Evolutionary conservation across 139 green algal genomes (phyloP), one percentile per base, ranked within the genome.

Genomic region (Asterochloris erici): DNA sequence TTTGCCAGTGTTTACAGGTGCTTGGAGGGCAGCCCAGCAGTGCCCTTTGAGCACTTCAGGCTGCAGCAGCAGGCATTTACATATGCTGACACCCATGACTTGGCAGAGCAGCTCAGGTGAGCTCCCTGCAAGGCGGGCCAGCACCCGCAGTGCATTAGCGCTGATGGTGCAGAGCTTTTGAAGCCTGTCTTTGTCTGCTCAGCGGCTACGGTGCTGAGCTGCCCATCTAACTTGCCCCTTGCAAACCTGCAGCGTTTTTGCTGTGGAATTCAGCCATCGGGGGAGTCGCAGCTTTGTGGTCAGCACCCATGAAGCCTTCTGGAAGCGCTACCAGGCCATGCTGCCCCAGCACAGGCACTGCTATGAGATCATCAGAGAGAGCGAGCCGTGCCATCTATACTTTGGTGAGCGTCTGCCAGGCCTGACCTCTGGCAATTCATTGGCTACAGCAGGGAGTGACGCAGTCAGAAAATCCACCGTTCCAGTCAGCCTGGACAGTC

Each of bases 301-400:
- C 0, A 82, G 79, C 71, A 84, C 83, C 28, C 82, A 87, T 27
- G 63, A 84, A 0, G 74, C 38, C 1, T 86, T 90, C 61, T 93
- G 90, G 90, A 19, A 63, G 64, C 54, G 68, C 19, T 91, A 90
- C 68, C 63, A 73, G 0, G 47, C 28, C 29, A 78, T 81, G 16
- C 68, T 71, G 27, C 74, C 79, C 15, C 15, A 73, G 29, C 62
- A 86, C 54, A 80, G 87, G 12, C 90, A 92, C 80, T 89, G 83
- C 82, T 93, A 93, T 68, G 90, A 93, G 83, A 87, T 93, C 54
- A 90, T 98, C 27, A 88, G 89, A 0, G 88, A 92, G 26, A 82
- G 88, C 14, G 78, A 79, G 28, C 93, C 95, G 21, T 96, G 93
- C 87, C 93, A 98, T 82, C 79, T 98, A n/a, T 98, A 98, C 90